Evolutionary conservation across 2,329 filamentous ascomycete genomes (phyloP).

Genomic region (Biscogniauxia marginata): DNA sequence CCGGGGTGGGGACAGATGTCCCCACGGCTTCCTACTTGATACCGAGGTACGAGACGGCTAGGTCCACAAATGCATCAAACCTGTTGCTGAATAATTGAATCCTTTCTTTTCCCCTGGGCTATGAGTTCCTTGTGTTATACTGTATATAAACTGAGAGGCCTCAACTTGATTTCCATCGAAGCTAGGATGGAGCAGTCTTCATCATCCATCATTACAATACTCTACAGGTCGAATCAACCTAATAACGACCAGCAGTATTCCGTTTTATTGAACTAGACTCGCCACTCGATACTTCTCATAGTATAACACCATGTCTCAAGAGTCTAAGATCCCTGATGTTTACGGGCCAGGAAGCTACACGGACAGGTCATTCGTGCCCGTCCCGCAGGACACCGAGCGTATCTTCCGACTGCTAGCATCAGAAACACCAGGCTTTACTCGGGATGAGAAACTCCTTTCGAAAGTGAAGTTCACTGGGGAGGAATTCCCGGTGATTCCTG

Average conservation of each 20-base stretch:
- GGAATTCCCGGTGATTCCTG: constrained; percentile 33
- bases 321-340: constrained; percentile 20
- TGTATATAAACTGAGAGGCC: too few species aligned
- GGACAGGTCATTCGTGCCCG: constrained; percentile 22
- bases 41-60: too few species aligned
- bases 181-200: too few species aligned
- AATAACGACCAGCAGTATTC: not conserved
- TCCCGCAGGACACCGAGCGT: constrained; percentile 31
- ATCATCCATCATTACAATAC: too few species aligned
- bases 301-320: constrained; percentile 20
- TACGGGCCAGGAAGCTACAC: constrained; percentile 31
- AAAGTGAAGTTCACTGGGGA: constrained; percentile 33
- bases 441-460: constrained; percentile 26
- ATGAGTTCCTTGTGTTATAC: too few species aligned
- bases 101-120: too few species aligned
- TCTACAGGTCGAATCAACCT: not conserved
- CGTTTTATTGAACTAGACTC: not conserved
- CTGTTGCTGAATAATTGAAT: too few species aligned
- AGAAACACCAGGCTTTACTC: constrained; percentile 35
- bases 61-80: too few species aligned
- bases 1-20: too few species aligned
- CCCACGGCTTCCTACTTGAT: too few species aligned
- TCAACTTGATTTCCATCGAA: too few species aligned
- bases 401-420: constrained; percentile 32
- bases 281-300: not conserved